Evolutionary conservation across 345 rosid species (phyloP).

Genomic region (Erysimum cheiranthoides): DNA sequence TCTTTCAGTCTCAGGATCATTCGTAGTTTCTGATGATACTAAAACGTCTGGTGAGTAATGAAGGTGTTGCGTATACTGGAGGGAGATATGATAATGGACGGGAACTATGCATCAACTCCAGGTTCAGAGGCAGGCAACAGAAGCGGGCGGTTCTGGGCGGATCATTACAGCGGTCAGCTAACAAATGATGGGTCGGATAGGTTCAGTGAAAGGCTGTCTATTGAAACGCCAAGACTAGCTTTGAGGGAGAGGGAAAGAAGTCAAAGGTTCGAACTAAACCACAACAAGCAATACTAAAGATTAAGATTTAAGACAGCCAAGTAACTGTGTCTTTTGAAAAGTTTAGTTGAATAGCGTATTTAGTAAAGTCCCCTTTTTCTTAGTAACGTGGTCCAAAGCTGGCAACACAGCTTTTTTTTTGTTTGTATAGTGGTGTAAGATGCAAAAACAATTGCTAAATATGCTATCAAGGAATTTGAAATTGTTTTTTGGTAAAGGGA

Average conservation of each 20-base stretch:
- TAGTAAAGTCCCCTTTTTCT: constrained; percentile 22
- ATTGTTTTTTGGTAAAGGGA: constrained; percentile 22
- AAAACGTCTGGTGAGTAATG: constrained; percentile 23
- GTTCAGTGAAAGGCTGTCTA: constrained; percentile 66
- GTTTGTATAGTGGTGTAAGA: constrained; percentile 56
- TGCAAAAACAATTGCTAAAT: constrained; percentile 33
- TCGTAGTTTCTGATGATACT: constrained; percentile 25
- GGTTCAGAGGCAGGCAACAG: constrained; percentile 79
- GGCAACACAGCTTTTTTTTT: constrained; percentile 30
- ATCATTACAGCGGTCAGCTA: constrained; percentile 63
- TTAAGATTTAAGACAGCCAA: not conserved
- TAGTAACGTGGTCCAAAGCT: constrained; percentile 39
- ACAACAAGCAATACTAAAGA: constrained; percentile 39
- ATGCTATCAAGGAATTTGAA: constrained; percentile 38
- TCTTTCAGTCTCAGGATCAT: constrained; percentile 4
- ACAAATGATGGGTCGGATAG: constrained; percentile 59
- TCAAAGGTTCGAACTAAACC: constrained; percentile 43
- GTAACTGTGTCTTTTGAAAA: constrained; percentile 2
- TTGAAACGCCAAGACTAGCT: constrained; percentile 51
- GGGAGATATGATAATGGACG: constrained; percentile 84
- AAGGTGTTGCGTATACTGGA: constrained; percentile 95
- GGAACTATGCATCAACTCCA: constrained; percentile 72
- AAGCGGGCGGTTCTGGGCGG: constrained; percentile 81
- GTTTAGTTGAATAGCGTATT: constrained; percentile 31
- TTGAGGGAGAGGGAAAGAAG: constrained; percentile 56